These are phyloP conservation scores for Drechslera avenae DNA, from an alignment of 2,329 filamentous ascomycete genomes.

Conservation along the genomic window DNA sequence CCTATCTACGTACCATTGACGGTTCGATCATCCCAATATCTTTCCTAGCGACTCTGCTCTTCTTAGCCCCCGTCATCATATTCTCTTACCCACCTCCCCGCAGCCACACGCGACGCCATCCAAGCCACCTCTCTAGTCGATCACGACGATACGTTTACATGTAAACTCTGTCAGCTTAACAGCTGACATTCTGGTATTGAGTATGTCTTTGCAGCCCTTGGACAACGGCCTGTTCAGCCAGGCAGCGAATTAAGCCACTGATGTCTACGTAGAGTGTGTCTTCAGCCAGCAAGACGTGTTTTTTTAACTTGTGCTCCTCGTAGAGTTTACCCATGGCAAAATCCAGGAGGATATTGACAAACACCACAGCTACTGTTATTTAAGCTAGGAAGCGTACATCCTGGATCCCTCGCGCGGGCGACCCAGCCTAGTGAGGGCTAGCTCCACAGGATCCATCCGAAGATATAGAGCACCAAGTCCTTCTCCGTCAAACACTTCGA, in stretches of 20 bases:
- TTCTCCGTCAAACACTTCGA: slow-evolving; percentile 5
- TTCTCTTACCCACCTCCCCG: not conserved
- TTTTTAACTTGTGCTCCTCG: slow-evolving; percentile 15
- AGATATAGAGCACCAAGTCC: not conserved
- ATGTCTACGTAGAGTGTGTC: not conserved
- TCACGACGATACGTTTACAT: not conserved
- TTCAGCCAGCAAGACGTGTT: slow-evolving; percentile 16
- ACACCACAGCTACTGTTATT: slow-evolving; percentile 2
- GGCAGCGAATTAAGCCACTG: not conserved
- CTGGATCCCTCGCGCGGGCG: slow-evolving; percentile 12
- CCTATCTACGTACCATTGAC: slow-evolving; percentile 9
- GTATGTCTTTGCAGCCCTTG: not conserved
- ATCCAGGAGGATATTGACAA: slow-evolving; percentile 2
- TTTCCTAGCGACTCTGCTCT: not conserved
- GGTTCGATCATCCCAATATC: not conserved
- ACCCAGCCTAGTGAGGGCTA: slow-evolving; percentile 7
- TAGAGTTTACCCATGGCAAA: slow-evolving; percentile 11
- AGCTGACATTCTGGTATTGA: not conserved
- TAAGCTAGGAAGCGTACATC: slow-evolving; percentile 6
- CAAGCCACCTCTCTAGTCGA: not conserved
- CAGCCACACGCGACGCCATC: not conserved
- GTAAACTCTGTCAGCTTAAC: not conserved
- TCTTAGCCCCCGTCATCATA: not conserved
- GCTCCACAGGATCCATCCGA: slow-evolving; percentile 7
- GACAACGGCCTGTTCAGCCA: not conserved